Evolutionary conservation across 1,284 basidiomycete genomes (phyloP), one percentile per base, ranked within the genome.

Genomic region (Apiotrichum gracile): DNA sequence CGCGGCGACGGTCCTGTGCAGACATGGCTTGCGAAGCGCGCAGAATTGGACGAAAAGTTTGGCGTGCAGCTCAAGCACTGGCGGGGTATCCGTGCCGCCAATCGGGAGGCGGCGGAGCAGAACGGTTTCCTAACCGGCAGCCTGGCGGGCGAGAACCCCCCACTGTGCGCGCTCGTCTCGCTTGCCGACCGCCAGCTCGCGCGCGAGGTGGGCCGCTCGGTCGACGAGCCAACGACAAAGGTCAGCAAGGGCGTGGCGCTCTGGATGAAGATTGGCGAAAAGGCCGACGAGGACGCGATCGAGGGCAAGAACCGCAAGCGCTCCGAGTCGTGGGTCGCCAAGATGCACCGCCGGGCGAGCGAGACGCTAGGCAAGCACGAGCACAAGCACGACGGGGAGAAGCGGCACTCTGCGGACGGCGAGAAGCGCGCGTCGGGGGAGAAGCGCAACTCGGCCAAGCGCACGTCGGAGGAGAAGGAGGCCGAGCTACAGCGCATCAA

Each of bases 51-150:
- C 49, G 37, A 53, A 9, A 72, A 70, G 52, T 75, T 66, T 44
- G 37, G 54, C 0, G 60, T 58, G 9, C 63, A 65, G 1, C 60
- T 73, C 29, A 53, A 52, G 14, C 63, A 72, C 52, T 74, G 55
- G 58, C 61, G 70, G 16, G 56, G 61, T 19, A 49, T 70, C 34
- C 66, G 63, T 24, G 22, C 12, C 2, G 45, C 47, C 1, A 73
- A 76, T 51, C 49, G 68, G 38, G 55, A 12, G 14, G 41, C 49
- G 25, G 73, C 73, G 1, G 63, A 66, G 43, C 34, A 53, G 41
- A 45, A 59, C n/a, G 75, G 75, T 4, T 76, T 65, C 61, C 52
- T 76, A 22, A 75, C 72, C 0, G 45, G 69, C n/a, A 54, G 61
- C 7, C 50, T 76, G 35, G 52, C 46, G 22, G 44, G 61, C 7